Base-by-base conservation (phyloP, 495 filamentous ascomycete genomes). In the Penicillium mononematosum region DNA sequence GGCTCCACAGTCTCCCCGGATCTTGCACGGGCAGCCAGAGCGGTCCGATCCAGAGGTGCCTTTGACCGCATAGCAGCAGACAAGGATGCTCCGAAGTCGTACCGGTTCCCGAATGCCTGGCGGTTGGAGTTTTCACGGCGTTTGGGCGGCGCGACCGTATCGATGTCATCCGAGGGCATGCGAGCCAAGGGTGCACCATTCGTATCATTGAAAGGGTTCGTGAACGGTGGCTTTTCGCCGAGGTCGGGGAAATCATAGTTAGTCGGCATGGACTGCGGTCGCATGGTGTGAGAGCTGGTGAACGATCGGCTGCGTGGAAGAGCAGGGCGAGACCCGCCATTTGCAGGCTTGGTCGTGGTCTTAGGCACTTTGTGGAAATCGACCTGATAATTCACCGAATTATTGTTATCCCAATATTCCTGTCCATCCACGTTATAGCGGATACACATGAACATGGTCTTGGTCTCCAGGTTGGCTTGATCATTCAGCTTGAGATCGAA, bases 381-480 rank as follows among this genome's bases (percentile, higher is more conserved):
- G 50, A 96, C 83, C 63, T 96, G 91, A 71, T 91, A 98, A 71
- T 98, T 96, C 68, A 83, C 81, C 12, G 76, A 76, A 55, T 81
- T 71, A 67, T 98, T 98, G 77, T 92, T 98, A 75, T 98, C 95
- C 94, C 94, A 98, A 67, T 85, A 88, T 61, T 97, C 93, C 60
- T 89, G 83, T 7, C 92, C 91, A 60, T 83, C 85, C 42, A 95
- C 90, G 43, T 72, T 85, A 72, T 98, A 98, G 27, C 90, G 87
- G 45, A 98, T 85, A 75, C 94, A 98, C 60, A 96, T 86, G 65
- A 90, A 90, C 63, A 98, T 76, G 1, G 90, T 92, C 78, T 96
- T 97, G 45, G 82, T 80, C 63, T 96, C 92, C 32, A 98, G 78
- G 66, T 96, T 93, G 19, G 91, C 87, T 62, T 90, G 85, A 64